Evolutionary conservation across 2,329 filamentous ascomycete genomes (phyloP), one percentile per base, ranked within the genome.

Genomic region (Aspergillus puulaauensis): DNA sequence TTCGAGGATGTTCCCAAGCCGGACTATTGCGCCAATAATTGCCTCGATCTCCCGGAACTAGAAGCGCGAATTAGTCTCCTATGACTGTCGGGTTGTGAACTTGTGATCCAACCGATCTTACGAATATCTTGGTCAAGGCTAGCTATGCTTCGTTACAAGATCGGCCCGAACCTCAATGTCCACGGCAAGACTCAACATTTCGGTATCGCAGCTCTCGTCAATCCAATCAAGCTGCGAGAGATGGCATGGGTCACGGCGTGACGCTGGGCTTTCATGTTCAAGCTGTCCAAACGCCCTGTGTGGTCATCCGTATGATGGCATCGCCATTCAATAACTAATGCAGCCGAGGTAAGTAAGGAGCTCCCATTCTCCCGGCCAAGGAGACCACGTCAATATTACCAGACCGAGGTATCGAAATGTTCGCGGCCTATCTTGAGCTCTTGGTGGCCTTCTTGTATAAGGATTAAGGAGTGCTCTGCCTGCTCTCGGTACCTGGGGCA

Each of bases 261-360:
- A 47, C 24, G 24, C 8, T 19, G 27, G 8, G 12, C 27, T 47
- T 15, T 31, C 27, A 31, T 31, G 27, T 31, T 31, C 27, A 31
- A 31, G 45, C 24, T 33, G 17, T 3, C 6, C 45, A 47, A 19
- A 17, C 45, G 23, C n/a, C 8, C 45, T 12, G n/a, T 35, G n/a
- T 35, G 23, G 21, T 24, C 43, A 27, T 24, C 23, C 15, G 21
- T 6, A n/a, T 24, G 21, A 19, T 23, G 43, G n/a, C 12, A 45
- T 43, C 9, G 40, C n/a, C 8, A 43, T 21, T 19, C 41, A 12
- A 45, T 46, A 15, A 21, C 21, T 21, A 21, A 35, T 45, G 50
- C 50, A 52, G 31, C 40, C 37, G 27, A 17, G 37, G 50, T 44
- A 52, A 52, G 50, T 44, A 52, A 52, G 50, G 40, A 33, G 50